Evolutionary conservation across 352 stramenopile species (phyloP).

Genomic region (Phytophthora podocarpi): DNA sequence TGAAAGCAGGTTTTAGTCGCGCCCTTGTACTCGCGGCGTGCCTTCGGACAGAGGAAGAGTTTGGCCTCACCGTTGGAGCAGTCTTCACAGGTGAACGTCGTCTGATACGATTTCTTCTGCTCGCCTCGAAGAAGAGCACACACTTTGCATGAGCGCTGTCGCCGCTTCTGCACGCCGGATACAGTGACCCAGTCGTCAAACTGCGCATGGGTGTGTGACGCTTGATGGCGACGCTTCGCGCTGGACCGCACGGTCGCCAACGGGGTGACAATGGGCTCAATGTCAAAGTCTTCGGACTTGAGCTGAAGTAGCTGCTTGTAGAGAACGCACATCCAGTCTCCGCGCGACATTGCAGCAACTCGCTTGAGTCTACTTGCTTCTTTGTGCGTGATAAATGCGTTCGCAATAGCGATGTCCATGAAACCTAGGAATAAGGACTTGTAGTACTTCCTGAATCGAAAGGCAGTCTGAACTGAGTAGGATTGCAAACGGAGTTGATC

Average conservation of each 20-base stretch:
- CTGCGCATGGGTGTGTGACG: not conserved
- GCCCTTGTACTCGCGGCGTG: not conserved
- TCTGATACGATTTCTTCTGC: not conserved
- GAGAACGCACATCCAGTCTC: not conserved
- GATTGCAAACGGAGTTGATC: not conserved
- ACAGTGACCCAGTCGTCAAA: conserved; percentile 3
- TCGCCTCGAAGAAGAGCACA: not conserved
- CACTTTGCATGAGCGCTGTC: not conserved
- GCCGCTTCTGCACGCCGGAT: not conserved
- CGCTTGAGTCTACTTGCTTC: not conserved
- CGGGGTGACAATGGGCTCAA: not conserved
- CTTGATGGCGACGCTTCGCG: not conserved
- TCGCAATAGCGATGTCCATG: not conserved
- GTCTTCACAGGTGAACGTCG: not conserved
- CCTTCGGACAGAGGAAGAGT: not conserved
- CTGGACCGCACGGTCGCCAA: not conserved
- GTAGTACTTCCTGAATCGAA: conserved; percentile 3
- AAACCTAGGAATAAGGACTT: conserved; percentile 1
- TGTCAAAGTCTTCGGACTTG: not conserved
- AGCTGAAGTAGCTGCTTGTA: not conserved
- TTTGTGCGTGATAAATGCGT: conserved; percentile 5
- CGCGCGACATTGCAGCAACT: not conserved
- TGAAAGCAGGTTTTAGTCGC: not conserved
- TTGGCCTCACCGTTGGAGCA: not conserved
- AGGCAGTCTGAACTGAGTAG: conserved; percentile 1